Evolutionary conservation across 192 early-diverging fungal species (phyloP).

Genomic region (Pecoramyces ruminantium): DNA sequence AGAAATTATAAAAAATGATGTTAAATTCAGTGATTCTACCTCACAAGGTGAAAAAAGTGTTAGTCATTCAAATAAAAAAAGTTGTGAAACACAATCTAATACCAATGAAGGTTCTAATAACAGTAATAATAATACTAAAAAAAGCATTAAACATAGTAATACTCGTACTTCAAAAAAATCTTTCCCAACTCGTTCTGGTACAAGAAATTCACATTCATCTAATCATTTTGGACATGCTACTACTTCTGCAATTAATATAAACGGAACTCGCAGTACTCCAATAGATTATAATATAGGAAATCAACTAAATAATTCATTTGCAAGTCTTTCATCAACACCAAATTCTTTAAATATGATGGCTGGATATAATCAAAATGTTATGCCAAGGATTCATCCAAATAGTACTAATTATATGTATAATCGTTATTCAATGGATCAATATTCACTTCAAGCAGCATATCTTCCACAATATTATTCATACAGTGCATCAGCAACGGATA

Average conservation of each 20-base stretch:
- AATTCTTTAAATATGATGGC: background rate
- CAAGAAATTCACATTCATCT: background rate
- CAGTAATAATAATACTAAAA: background rate
- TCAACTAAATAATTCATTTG: background rate
- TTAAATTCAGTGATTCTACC: background rate
- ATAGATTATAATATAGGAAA: background rate
- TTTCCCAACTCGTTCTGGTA: background rate
- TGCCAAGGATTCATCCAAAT: background rate
- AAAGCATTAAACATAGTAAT: background rate
- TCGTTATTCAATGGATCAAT: background rate
- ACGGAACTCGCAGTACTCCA: background rate
- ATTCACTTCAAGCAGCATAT: background rate
- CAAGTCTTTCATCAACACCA: background rate
- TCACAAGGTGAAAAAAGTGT: background rate
- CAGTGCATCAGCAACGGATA: background rate
- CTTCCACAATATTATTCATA: background rate
- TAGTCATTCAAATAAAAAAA: background rate
- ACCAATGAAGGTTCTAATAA: background rate
- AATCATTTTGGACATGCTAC: background rate
- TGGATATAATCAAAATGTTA: background rate
- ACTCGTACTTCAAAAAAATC: background rate
- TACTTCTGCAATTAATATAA: background rate
- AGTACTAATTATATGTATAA: background rate
- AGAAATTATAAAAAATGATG: background rate
- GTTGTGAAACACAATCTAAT: background rate